Base-by-base conservation (phyloP, 2,329 filamentous ascomycete species). In the Fusarium caatingaense region DNA sequence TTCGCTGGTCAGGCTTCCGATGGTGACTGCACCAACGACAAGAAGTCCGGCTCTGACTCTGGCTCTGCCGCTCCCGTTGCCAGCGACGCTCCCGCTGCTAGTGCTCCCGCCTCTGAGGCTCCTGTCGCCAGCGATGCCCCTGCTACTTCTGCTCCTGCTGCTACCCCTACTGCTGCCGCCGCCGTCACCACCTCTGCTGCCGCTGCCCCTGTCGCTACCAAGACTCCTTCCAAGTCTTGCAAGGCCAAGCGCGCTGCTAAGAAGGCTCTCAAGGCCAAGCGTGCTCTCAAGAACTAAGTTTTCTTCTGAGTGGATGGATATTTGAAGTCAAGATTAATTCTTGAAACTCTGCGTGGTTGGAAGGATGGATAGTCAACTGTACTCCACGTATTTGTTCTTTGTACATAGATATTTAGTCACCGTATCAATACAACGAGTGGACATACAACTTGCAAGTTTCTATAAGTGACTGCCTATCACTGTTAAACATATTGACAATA, bases 11-110 rank as follows among this genome's bases (percentile, higher is more conserved):
- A 76, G 74, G 49, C 69, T 23, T 75, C 64, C 53, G 79, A 80
- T 34, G 79, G 79, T 47, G 78, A 80, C 75, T 80, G 79, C 77
- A 80, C 78, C 18, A 66, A 57, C 45, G 76, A 74, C 51, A 66
- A 76, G 71, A 27, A 32, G 40, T 51, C 62, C 8, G 51, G 34
- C n/a, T 60, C 58, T 0, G 73, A 72, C 64, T 77, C 77, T 30
- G 72, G 66, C 40, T 62, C 51, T 46, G 62, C 57, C 51, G 67
- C 51, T 3, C 58, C 65, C 50, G 66, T 64, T 30, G 49, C 63
- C 49, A 60, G 53, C 44, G 47, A 48, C 30, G 67, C 51, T 3
- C 58, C 65, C 49, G 66, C 62, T 23, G 49, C 63, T 44, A 60
- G 53, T 1, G 53, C 53, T 10, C 57, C 64, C 37, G 61, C 58